Evolutionary conservation across 768 basidiomycete genomes (phyloP).

Genomic region (Daedaleopsis sinensis): DNA sequence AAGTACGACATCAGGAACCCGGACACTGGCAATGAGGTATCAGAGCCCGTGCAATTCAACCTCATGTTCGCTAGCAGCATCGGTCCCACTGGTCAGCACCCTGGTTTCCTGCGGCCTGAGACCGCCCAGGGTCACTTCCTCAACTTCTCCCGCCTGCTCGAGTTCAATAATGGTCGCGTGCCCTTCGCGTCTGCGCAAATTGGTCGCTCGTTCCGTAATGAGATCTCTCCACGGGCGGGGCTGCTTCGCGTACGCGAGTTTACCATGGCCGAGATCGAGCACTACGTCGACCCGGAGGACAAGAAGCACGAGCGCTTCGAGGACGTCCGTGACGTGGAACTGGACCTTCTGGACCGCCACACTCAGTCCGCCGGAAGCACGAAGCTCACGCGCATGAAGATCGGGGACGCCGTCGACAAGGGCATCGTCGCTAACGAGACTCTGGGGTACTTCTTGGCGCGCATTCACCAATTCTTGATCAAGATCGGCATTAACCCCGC

Average conservation of each 20-base stretch:
- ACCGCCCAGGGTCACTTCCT: slow-evolving; percentile 99
- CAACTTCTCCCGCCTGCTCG: slow-evolving; percentile 95
- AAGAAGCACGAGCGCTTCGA: slow-evolving; percentile 86
- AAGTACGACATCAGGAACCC: slow-evolving; percentile 85
- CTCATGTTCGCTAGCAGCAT: slow-evolving; percentile 98
- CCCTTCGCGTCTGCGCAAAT: slow-evolving; percentile 98
- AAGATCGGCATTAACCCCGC: slow-evolving; percentile 88
- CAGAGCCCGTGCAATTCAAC: slow-evolving; percentile 95
- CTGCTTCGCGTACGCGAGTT: slow-evolving; percentile 97
- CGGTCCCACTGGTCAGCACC: slow-evolving; percentile 96
- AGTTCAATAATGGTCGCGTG: slow-evolving; percentile 96
- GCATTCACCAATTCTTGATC: slow-evolving; percentile 86
- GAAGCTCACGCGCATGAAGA: slow-evolving; percentile 61
- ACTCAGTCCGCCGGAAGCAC: slow-evolving; percentile 80
- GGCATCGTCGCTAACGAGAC: slow-evolving; percentile 96
- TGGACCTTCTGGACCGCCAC: slow-evolving; percentile 80
- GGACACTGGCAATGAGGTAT: slow-evolving; percentile 89
- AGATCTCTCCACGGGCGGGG: slow-evolving; percentile 96
- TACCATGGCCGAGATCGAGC: slow-evolving; percentile 99
- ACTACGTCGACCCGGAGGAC: slow-evolving; percentile 94
- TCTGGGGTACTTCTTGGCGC: slow-evolving; percentile 94
- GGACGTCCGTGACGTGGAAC: slow-evolving; percentile 74
- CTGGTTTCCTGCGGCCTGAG: slow-evolving; percentile 95
- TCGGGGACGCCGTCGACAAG: slow-evolving; percentile 87
- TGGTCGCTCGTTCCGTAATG: slow-evolving; percentile 95